Conservation (phyloP, 768 basidiomycete species). For the Suillus weaverae region DNA sequence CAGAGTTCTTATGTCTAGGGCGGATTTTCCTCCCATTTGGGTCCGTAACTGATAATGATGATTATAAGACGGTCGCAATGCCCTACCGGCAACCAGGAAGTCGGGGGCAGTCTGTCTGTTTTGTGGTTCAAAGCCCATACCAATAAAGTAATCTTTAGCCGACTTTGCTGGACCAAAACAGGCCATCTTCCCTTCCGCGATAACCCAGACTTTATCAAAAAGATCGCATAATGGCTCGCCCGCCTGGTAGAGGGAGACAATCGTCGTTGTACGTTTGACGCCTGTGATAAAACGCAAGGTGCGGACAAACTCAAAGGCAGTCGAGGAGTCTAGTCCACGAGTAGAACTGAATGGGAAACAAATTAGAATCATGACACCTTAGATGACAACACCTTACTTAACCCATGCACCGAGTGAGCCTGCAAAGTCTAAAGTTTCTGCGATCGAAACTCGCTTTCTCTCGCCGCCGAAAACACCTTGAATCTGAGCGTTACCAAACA, state of each 20-base stretch:
- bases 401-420: background rate
- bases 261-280: slow-evolving; percentile 49
- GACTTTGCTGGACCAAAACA: slow-evolving; percentile 57
- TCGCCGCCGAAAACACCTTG: slow-evolving; percentile 75
- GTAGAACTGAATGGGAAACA: slow-evolving; percentile 65
- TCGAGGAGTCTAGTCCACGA: slow-evolving; percentile 67
- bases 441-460: slow-evolving; percentile 83
- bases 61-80: background rate
- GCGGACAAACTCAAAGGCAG: slow-evolving; percentile 72
- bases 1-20: slow-evolving; percentile 19
- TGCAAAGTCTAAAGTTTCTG: slow-evolving; percentile 63
- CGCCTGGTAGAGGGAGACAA: slow-evolving; percentile 86
- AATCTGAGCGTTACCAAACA: slow-evolving; percentile 82
- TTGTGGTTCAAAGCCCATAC: slow-evolving; percentile 56
- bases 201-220: slow-evolving; percentile 72
- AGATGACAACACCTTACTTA: background rate
- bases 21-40: slow-evolving; percentile 57
- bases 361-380: background rate
- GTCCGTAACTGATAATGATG: slow-evolving; percentile 47
- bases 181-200: slow-evolving; percentile 60
- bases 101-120: slow-evolving; percentile 64
- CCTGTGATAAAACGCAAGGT: slow-evolving; percentile 72
- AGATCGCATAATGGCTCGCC: slow-evolving; percentile 63
- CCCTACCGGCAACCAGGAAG: slow-evolving; percentile 44
- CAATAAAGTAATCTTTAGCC: slow-evolving; percentile 59